phyloP scores from a whole-genome alignment of 23 red algal genomes.

The Gracilaria domingensis region DNA sequence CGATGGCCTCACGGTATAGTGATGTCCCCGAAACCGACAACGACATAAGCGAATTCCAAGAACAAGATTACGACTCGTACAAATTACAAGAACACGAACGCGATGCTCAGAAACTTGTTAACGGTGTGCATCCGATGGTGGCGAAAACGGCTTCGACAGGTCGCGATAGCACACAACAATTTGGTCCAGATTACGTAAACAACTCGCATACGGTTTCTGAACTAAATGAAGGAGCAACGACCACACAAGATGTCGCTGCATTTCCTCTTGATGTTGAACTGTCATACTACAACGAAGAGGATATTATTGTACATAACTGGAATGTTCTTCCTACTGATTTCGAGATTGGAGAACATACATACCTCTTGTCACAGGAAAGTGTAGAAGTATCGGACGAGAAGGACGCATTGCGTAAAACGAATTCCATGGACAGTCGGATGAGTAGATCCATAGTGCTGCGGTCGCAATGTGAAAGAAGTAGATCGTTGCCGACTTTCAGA shows the following conservation, averaged over 20 bases:
- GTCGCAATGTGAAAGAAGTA: neutral
- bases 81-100: neutral
- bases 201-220: neutral
- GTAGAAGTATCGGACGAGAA: neutral
- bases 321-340: neutral
- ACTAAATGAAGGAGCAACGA: constrained; percentile 1
- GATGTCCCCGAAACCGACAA: constrained; percentile 2
- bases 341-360: constrained; percentile 5
- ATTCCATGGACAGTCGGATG: neutral
- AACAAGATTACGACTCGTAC: neutral
- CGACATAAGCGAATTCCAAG: neutral
- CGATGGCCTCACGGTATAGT: constrained; percentile 7
- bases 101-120: neutral
- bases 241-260: neutral
- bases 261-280: neutral
- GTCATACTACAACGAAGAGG: neutral
- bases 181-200: neutral
- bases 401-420: neutral
- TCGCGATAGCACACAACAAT: neutral
- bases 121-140: neutral
- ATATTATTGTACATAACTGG: constrained; percentile 29
- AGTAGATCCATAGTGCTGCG: no score
- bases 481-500: neutral
- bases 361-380: constrained; percentile 7
- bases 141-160: neutral